These are phyloP conservation scores for Russula sp. DNA, from an alignment of 768 basidiomycete genomes.

Conservation along the genomic window DNA sequence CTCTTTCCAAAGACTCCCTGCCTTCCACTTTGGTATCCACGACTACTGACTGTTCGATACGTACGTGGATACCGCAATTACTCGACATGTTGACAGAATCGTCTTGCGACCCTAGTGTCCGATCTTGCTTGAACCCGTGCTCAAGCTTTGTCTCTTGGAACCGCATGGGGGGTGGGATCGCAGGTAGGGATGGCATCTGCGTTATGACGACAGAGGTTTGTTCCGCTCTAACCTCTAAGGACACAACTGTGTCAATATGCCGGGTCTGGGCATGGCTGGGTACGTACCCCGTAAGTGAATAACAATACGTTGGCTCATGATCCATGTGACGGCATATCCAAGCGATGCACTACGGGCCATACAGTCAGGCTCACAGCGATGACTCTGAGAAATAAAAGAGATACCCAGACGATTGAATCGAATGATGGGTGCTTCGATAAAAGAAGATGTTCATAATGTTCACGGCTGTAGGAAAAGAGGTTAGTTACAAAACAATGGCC, in stretches of 20 bases:
- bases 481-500: no score
- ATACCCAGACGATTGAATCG: no score
- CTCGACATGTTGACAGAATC: not conserved
- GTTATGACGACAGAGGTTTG: not conserved
- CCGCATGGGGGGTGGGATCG: not conserved
- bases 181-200: not conserved
- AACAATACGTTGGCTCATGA: no score
- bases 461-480: no score
- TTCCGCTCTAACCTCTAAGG: constrained; percentile 26
- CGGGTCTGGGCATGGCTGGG: no score
- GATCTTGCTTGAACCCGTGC: not conserved
- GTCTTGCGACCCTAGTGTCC: not conserved
- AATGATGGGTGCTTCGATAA: no score
- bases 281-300: no score
- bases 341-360: no score
- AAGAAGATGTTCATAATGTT: no score
- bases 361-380: no score
- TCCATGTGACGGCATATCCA: no score
- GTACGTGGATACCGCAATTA: constrained; percentile 22
- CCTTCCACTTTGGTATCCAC: not conserved
- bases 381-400: no score
- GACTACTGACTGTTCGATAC: constrained; percentile 7
- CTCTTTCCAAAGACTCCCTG: not conserved
- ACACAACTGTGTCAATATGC: not conserved
- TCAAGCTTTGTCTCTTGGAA: not conserved